Base-by-base conservation (phyloP, 352 stramenopile species). In the Globisporangium cylindrosporum region DNA sequence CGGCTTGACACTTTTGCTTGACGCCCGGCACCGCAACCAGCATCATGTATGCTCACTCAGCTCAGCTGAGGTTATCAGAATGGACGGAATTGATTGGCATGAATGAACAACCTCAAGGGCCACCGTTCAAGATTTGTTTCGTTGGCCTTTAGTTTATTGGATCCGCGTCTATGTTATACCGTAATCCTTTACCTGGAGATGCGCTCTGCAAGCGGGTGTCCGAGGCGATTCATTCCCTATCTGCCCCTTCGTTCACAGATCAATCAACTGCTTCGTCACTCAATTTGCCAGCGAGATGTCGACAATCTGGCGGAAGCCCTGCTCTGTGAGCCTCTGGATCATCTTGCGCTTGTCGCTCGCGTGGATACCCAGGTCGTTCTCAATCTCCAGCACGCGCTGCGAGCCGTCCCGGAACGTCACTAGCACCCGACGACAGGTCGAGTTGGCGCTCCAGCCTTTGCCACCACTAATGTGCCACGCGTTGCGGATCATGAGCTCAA, bases 401-500 rank as follows among this genome's bases (percentile, higher is more conserved):
- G 78, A 87, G 27, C 83, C 86, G 73, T 93, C 82, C 0, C 74
- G 70, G 60, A 92, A 89, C 4, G 80, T 91, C 38, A 79, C 86
- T n/a, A 93, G 68, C 27, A 93, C 86, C 58, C 83, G 86, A 38
- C 81, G 82, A 29, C 84, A 91, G 20, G 80, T 84, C 12, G 83
- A 82, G 76, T 96, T 97, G 24, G 83, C 88, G 59, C 79, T 82
- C 78, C 76, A 91, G 25, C 89, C 89, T 0, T 67, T 66, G 4
- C 92, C 92, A 5, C 91, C 92, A 54, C 79, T 92, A 15, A 98
- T 76, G 41, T 95, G 88, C 91, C 89, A 97, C 15, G 87, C 83
- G 48, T 93, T 95, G 62, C 86, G 78, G 36, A 96, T 77, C 78
- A 96, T 92, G 56, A 93, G 82, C 70, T 94, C 83, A 55, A 95